These are phyloP conservation scores for Pholiota conissans DNA, from an alignment of 768 basidiomycete species.

Conservation along the genomic window DNA sequence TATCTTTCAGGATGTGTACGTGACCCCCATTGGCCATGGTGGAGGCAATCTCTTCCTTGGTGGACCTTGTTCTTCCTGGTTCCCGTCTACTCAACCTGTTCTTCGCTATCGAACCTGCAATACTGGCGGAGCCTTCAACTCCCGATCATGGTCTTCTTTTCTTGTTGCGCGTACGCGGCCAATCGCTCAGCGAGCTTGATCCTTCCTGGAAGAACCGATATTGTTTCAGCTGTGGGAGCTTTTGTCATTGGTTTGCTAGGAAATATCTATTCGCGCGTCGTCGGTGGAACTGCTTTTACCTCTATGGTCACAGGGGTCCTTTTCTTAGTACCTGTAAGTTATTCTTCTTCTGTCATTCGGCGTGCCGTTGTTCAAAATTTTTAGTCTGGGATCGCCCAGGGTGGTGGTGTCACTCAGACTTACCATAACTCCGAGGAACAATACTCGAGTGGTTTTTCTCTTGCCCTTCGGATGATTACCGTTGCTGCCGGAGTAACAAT, in stretches of 20 bases:
- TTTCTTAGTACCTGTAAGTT: slow-evolving; percentile 81
- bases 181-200: slow-evolving; percentile 62
- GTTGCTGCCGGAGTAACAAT: slow-evolving; percentile 86
- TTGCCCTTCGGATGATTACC: slow-evolving; percentile 81
- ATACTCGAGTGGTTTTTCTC: slow-evolving; percentile 75
- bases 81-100: slow-evolving; percentile 72
- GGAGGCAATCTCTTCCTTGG: slow-evolving; percentile 74
- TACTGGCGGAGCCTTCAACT: slow-evolving; percentile 68
- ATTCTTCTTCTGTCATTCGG: background rate
- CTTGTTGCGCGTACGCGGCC: slow-evolving; percentile 72
- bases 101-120: slow-evolving; percentile 78
- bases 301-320: slow-evolving; percentile 94
- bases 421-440: slow-evolving; percentile 63
- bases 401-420: slow-evolving; percentile 65
- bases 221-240: slow-evolving; percentile 78
- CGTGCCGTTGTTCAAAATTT: slow-evolving; percentile 12
- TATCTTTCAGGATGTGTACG: slow-evolving; percentile 65
- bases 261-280: slow-evolving; percentile 75
- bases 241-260: slow-evolving; percentile 78
- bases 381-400: slow-evolving; percentile 76
- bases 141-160: slow-evolving; percentile 75
- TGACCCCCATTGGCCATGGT: slow-evolving; percentile 75
- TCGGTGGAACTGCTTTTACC: slow-evolving; percentile 83
- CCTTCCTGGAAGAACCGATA: slow-evolving; percentile 67
- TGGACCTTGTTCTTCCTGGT: slow-evolving; percentile 81